Base-by-base conservation (phyloP, 805 yeast genomes). In the Starmerella apicola region DNA sequence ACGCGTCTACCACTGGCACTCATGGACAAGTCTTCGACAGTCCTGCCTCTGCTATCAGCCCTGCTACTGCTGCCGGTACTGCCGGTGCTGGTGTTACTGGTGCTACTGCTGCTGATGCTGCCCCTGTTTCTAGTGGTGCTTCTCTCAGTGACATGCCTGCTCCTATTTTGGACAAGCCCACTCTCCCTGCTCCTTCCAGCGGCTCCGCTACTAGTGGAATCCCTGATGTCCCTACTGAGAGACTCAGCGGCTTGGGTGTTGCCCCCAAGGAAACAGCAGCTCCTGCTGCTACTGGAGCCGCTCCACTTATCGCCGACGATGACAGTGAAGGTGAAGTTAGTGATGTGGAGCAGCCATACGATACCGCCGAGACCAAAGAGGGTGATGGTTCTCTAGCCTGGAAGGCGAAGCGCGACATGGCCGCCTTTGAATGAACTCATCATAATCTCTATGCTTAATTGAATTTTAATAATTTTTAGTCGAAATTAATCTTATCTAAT, bases 331-430 rank as follows among this genome's bases (percentile, higher is more conserved):
- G 46, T 32, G 51, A 48, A 9, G 37, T 46, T 17, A 45, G 50
- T 16, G 50, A 45, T 10, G 45, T 43, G 18, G 44, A 40, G 16
- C 39, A 41, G 15, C 34, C 28, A 20, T 37, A 37, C 38, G 13
- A 19, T 23, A 18, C 30, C 6, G 32, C 25, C 35, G 33, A 13
- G 12, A 23, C 29, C 13, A 24, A 25, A 5, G 30, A 34, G 12
- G 34, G 23, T n/a, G 24, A 36, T 22, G 41, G 37, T 26, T 41
- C 49, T 24, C 42, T 48, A 8, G 53, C 53, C 12, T 48, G 47
- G 46, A 42, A 44, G 42, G 50, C 53, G 7, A 32, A 46, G 38
- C 39, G 34, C 33, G 51, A 50, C 40, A 40, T 48, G 36, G 41
- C 39, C 7, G 51, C 41, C 26, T 45, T 51, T n/a, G n/a, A n/a